These are phyloP conservation scores for Aspergillus wentii DNA, from an alignment of 495 filamentous ascomycete genomes.

Conservation along the genomic window DNA sequence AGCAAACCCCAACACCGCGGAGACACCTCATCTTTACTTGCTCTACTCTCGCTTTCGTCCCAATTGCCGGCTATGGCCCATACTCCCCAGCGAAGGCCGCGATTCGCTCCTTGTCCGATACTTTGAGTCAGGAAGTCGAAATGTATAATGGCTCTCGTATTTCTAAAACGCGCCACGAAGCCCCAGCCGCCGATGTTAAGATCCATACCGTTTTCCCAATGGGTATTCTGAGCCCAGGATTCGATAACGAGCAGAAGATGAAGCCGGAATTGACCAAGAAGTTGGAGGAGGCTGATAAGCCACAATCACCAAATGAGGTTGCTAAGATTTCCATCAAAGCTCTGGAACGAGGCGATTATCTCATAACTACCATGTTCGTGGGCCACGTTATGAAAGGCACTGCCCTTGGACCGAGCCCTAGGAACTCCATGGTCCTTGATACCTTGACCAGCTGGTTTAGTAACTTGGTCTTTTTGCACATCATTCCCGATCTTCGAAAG, in stretches of 20 bases:
- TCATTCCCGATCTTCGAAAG: constrained; percentile 38
- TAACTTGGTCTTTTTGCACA: constrained; percentile 36
- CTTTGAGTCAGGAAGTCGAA: constrained; percentile 74
- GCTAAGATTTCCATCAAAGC: constrained; percentile 63
- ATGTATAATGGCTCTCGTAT: constrained; percentile 66
- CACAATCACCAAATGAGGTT: constrained; percentile 72
- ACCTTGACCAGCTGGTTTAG: constrained; percentile 41
- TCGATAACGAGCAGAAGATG: constrained; percentile 69
- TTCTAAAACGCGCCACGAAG: constrained; percentile 37
- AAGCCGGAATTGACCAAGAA: constrained; percentile 80
- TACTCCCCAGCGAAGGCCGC: constrained; percentile 87
- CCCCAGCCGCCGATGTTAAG: constrained; percentile 55
- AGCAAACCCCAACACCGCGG: constrained; percentile 32
- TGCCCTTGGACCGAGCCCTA: constrained; percentile 37
- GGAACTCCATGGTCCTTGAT: constrained; percentile 36
- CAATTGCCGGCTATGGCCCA: constrained; percentile 76
- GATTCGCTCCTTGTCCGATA: constrained; percentile 76
- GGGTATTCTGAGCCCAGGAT: constrained; percentile 71
- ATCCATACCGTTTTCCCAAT: constrained; percentile 84
- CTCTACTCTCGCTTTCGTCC: constrained; percentile 68
- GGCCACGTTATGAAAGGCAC: constrained; percentile 63
- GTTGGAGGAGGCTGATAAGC: constrained; percentile 76
- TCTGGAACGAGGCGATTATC: constrained; percentile 74
- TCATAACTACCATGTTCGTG: constrained; percentile 64
- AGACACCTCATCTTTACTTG: constrained; percentile 87